These are phyloP conservation scores for Auriscalpium vulgare DNA, from an alignment of 768 basidiomycete species.

Conservation along the genomic window DNA sequence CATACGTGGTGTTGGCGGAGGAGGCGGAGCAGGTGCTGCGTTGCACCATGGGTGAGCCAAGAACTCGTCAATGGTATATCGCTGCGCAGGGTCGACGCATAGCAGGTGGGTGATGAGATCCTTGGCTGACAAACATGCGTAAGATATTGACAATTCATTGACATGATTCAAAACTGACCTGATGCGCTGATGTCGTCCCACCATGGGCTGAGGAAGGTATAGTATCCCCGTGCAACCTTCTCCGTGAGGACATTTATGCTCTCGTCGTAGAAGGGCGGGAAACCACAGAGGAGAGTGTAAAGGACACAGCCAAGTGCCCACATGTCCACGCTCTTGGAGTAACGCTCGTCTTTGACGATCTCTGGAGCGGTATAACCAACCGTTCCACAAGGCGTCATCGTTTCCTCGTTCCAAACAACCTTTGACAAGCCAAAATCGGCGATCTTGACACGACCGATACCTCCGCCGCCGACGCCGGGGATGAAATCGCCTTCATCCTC, in stretches of 20 bases:
- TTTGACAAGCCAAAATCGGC: constrained; percentile 98
- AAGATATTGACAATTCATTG: constrained; percentile 4
- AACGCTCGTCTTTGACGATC: constrained; percentile 98
- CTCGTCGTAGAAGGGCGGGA: constrained; percentile 98
- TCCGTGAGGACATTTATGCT: constrained; percentile 97
- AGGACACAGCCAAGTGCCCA: constrained; percentile 99
- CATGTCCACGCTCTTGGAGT: constrained; percentile 97
- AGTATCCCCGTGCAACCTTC: constrained; percentile 95
- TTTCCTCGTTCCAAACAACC: constrained; percentile 98
- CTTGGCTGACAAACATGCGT: constrained; percentile 53
- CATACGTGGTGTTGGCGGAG: constrained; percentile 55
- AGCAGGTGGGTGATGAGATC: constrained; percentile 92
- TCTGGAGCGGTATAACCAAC: constrained; percentile 99
- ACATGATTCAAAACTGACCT: constrained; percentile 38
- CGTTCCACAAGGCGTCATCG: constrained; percentile 99
- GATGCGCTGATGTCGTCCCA: constrained; percentile 91
- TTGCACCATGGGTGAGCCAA: constrained; percentile 94
- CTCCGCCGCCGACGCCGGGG: constrained; percentile 88
- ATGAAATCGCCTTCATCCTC: constrained; percentile 97
- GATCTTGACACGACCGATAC: constrained; percentile 96
- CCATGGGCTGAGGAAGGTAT: constrained; percentile 98
- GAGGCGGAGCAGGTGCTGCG: constrained; percentile 51
- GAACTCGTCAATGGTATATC: constrained; percentile 98
- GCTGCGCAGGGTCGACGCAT: constrained; percentile 90
- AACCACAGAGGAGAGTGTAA: constrained; percentile 95